phyloP scores from a whole-genome alignment of 2,329 filamentous ascomycete genomes.

The Calonectria leucothoes region DNA sequence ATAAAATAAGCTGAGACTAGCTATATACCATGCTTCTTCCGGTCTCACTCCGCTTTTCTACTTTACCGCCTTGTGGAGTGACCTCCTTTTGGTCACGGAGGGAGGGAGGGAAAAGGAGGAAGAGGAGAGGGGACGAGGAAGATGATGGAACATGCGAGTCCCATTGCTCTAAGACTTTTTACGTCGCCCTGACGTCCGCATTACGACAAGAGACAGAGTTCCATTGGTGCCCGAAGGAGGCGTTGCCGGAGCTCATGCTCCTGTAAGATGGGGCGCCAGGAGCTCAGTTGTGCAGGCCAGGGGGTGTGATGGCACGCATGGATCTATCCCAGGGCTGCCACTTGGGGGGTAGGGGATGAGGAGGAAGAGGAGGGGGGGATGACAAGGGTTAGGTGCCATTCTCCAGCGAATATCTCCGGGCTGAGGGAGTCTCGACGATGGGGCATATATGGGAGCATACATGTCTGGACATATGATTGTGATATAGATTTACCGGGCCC shows the following conservation, averaged over 20 bases:
- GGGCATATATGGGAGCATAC: not conserved
- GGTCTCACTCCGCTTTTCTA: not conserved
- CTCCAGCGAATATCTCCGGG: not conserved
- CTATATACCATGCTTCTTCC: not conserved
- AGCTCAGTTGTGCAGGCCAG: not conserved
- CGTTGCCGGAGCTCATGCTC: slow-evolving; percentile 14
- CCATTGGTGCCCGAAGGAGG: not conserved
- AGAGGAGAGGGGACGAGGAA: not conserved
- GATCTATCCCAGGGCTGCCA: slow-evolving; percentile 3
- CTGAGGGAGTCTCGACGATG: not conserved
- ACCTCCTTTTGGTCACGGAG: not conserved
- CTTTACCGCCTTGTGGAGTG: not conserved
- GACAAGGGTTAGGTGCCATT: not conserved
- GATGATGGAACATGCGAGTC: not conserved
- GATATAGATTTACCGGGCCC: not conserved
- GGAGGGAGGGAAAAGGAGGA: not conserved
- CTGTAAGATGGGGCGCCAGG: not conserved
- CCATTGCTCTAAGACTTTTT: not conserved
- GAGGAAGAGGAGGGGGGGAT: not conserved
- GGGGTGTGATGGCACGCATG: not conserved
- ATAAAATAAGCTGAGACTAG: not conserved
- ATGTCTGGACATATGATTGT: not conserved
- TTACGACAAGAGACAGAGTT: not conserved
- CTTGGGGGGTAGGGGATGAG: too few species aligned
- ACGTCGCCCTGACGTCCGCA: not conserved